Evolutionary conservation across 192 early-diverging fungal species (phyloP), one percentile per base, ranked within the genome.

Genomic region (Linnemannia elongata): DNA sequence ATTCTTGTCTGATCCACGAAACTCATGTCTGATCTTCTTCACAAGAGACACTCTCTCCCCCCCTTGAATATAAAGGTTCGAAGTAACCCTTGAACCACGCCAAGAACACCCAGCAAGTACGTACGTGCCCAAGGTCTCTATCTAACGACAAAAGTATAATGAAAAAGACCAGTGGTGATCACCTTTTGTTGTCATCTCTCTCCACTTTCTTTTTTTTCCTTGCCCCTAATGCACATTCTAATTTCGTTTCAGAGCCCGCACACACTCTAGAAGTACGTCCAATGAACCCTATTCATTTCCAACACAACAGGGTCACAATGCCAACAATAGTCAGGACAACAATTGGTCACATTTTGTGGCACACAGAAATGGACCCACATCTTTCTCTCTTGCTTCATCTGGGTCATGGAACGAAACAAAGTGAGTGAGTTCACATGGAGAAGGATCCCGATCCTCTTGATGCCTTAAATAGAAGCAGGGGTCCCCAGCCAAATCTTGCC

Each of bases 171-270:
- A 45, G 0, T 45, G 44, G 44, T 45, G 13, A 45, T 15, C 44
- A 13, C 44, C 44, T 13, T 1, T 20, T 52, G 49, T 52, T 52
- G 18, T 4, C 9, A 30, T 33, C 60, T 66, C 60, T 33, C 57
- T n/a, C n/a, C n/a, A n/a, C 17, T 20, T 38, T 38, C 4, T 38
- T 38, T 54, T 5, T 54, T 22, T 54, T 54, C 17, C 1, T 54
- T 20, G 6, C n/a, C n/a, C n/a, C 57, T n/a, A 24, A 12, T 63
- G 27, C 27, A 30, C 6, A 60, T 60, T 66, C 60, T 35, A 66
- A 66, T 66, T 66, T 66, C 10, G 30, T 66, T 66, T 66, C 60
- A 66, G 60, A 66, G 60, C 60, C 60, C 60, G 60, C 60, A 60
- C 60, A 39, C 60, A 30, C 60, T 27, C 60, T 66, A 33, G 30